A percentile compares a stretch with the other conserved stretches of the same genome.
Conservation (phyloP, 257 asterid genomes). For the Capsicum pubescens region DNA sequence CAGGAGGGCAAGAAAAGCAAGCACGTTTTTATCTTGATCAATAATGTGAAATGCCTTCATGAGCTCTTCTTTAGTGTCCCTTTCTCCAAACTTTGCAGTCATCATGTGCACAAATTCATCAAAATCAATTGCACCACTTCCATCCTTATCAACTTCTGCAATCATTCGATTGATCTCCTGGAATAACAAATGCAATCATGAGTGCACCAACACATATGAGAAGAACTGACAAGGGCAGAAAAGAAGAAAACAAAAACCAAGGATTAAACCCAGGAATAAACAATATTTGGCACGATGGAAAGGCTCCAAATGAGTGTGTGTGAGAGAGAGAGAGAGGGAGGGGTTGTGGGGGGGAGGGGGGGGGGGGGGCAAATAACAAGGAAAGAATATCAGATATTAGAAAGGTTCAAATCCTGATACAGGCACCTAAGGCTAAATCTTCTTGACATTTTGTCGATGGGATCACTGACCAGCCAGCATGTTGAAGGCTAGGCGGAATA, state of each 20-base stretch:
- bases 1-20: not conserved
- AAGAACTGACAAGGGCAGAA: constrained; percentile 13
- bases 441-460: not conserved
- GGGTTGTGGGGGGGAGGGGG: no score
- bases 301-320: not conserved
- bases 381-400: not conserved
- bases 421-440: constrained; percentile 5
- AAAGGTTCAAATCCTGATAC: constrained; percentile 18
- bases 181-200: constrained; percentile 25
- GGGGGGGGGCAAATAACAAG: not conserved
- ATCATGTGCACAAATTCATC: constrained; percentile 90
- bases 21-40: constrained; percentile 91
- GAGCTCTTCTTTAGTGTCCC: constrained; percentile 90
- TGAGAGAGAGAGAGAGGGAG: not conserved
- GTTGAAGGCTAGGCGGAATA: not conserved
- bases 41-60: constrained; percentile 88
- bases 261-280: not conserved
- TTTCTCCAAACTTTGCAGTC: constrained; percentile 95
- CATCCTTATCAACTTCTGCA: constrained; percentile 95
- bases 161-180: constrained; percentile 91
- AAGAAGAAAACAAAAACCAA: constrained; percentile 7
- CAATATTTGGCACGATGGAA: not conserved
- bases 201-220: constrained; percentile 15
- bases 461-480: constrained; percentile 25
- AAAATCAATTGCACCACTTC: constrained; percentile 91